Evolutionary conservation across 192 early-diverging fungal genomes (phyloP).

Genomic region (Rhizophagus clarus): DNA sequence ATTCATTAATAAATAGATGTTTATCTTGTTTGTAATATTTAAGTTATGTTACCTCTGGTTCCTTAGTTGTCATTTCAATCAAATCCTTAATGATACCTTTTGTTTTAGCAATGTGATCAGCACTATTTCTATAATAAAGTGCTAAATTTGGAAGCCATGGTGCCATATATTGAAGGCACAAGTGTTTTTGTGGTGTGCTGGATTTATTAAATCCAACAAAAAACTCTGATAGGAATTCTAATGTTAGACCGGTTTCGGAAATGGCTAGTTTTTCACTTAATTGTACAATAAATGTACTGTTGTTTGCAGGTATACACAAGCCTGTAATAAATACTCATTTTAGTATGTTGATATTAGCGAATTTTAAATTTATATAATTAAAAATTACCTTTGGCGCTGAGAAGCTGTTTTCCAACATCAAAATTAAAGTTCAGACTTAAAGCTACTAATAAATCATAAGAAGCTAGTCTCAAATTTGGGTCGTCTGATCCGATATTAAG

Average conservation of each 20-base stretch:
- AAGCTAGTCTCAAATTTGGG: slow-evolving; percentile 76
- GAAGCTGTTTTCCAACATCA: slow-evolving; percentile 79
- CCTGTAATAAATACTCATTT: slow-evolving; percentile 43
- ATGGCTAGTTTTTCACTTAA: slow-evolving; percentile 82
- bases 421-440: slow-evolving; percentile 81
- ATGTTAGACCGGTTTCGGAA: slow-evolving; percentile 76
- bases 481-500: slow-evolving; percentile 86
- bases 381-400: slow-evolving; percentile 64
- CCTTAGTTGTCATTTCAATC: slow-evolving; percentile 81
- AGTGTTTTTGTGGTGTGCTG: slow-evolving; percentile 67
- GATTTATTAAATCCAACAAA: slow-evolving; percentile 81
- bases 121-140: slow-evolving; percentile 52
- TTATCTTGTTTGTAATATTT: background rate
- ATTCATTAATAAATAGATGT: background rate
- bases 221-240: slow-evolving; percentile 88
- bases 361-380: background rate
- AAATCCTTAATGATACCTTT: slow-evolving; percentile 75
- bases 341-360: background rate
- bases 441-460: slow-evolving; percentile 88
- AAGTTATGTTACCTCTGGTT: slow-evolving; percentile 57
- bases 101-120: slow-evolving; percentile 57
- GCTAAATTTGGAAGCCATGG: slow-evolving; percentile 87
- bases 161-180: slow-evolving; percentile 86
- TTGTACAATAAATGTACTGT: slow-evolving; percentile 73
- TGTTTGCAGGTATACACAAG: slow-evolving; percentile 88